Base-by-base conservation (phyloP, 2,329 filamentous ascomycete species). In the Aspergillus proliferans region DNA sequence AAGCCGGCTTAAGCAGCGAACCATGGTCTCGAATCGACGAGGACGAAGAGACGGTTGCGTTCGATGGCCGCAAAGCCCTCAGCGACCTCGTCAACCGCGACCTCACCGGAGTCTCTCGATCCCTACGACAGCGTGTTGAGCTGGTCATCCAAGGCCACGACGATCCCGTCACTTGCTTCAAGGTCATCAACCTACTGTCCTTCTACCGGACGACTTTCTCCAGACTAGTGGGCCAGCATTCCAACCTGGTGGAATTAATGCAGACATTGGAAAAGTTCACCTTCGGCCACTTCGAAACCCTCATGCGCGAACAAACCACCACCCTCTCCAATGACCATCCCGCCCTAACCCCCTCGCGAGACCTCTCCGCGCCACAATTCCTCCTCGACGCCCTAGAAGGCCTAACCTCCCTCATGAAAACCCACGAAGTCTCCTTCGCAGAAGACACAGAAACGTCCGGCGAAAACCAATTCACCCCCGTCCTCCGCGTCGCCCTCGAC, bases 141-240 rank as follows among this genome's bases (percentile, higher is more conserved):
- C 87, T 97, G 60, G 87, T 95, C 18, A 86, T 97, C 14, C 90
- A 95, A 60, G 87, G 87, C 52, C 92, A 95, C 65, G 91, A 96
- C 58, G 91, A 97, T 51, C 86, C 86, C 0, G 88, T 94, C 18
- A 75, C 90, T 44, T 85, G 89, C 30, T 98, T 95, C 73, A 93
- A 90, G 65, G 83, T 97, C 38, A 85, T 88, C 9, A 96, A 95
- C 59, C 76, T 98, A 1, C 78, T 97, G 39, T 84, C 82, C 38
- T 98, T 98, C 70, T 98, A 98, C 71, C 84, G 82, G 26, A 78
- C 82, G 53, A 96, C 91, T 1, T 96, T 97, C 65, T 74, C 82
- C 14, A 92, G 86, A 58, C 76, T 97, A 0, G 75, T 97, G 0
- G 86, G 87, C 2, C 59, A 76, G 2, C 76, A 84, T 9, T 88